These are phyloP conservation scores for Cryptococcus floricola DNA, from an alignment of 1,284 basidiomycete species.

Conservation along the genomic window DNA sequence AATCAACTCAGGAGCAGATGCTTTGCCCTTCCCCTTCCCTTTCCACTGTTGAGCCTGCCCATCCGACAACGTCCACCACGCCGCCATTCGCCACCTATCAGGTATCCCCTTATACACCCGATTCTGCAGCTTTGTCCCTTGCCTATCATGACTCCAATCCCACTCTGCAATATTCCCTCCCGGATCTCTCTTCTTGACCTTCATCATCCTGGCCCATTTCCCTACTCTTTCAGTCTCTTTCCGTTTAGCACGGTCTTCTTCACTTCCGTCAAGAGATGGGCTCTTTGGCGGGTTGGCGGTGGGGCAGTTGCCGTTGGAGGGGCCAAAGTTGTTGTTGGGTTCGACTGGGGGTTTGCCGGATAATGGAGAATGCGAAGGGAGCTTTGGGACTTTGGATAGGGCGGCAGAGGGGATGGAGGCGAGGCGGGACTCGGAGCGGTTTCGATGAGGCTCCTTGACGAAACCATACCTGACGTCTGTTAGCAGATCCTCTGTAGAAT, in stretches of 20 bases:
- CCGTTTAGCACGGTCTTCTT: slow-evolving; percentile 21
- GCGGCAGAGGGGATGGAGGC: slow-evolving; percentile 63
- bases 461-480: slow-evolving; percentile 71
- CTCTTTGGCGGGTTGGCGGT: slow-evolving; percentile 2
- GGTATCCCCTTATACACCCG: slow-evolving; percentile 94
- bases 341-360: slow-evolving; percentile 28
- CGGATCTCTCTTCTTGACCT: slow-evolving; percentile 58
- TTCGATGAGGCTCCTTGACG: slow-evolving; percentile 61
- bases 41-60: slow-evolving; percentile 31
- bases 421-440: slow-evolving; percentile 64
- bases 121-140: slow-evolving; percentile 59
- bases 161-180: slow-evolving; percentile 76
- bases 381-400: slow-evolving; percentile 60
- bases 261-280: slow-evolving; percentile 11
- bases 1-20: slow-evolving; percentile 28
- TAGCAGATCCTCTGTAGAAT: slow-evolving; percentile 1
- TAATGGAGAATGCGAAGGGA: slow-evolving; percentile 50
- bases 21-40: slow-evolving; percentile 30
- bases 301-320: slow-evolving; percentile 13
- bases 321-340: slow-evolving; percentile 26
- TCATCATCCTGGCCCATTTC: slow-evolving; percentile 87
- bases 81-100: slow-evolving; percentile 88
- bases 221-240: slow-evolving; percentile 69
- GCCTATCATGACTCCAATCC: slow-evolving; percentile 62
- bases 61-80: slow-evolving; percentile 73